A percentile compares a stretch with the other conserved stretches of the same genome.
Evolutionary conservation across 192 early-diverging fungal species (phyloP).

Genomic region (Coemansia sp.): DNA sequence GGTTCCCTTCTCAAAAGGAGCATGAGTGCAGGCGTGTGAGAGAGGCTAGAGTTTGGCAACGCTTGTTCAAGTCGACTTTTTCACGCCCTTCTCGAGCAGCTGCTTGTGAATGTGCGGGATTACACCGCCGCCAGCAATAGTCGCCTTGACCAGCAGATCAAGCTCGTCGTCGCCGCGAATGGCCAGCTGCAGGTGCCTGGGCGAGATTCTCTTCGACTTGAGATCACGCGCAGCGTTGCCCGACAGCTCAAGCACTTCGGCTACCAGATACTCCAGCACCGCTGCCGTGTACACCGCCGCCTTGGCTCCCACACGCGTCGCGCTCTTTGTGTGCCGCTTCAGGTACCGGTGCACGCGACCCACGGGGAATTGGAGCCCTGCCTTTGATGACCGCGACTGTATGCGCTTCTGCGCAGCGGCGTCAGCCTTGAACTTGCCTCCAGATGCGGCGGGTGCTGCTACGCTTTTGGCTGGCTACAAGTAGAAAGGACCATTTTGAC

Average conservation of each 20-base stretch:
- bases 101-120: conserved; percentile 61
- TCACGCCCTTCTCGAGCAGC: conserved; percentile 50
- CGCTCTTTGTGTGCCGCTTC: conserved; percentile 74
- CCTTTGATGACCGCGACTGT: conserved; percentile 53
- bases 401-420: conserved; percentile 40
- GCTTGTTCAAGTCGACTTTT: conserved; percentile 23
- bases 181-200: conserved; percentile 85
- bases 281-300: conserved; percentile 91
- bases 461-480: conserved; percentile 50
- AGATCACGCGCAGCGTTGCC: conserved; percentile 90
- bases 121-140: conserved; percentile 86
- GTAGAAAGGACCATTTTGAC: not conserved
- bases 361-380: conserved; percentile 78
- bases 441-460: conserved; percentile 35
- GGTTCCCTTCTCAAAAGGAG: not conserved
- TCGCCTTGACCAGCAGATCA: conserved; percentile 82
- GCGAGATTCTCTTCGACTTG: conserved; percentile 87
- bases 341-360: conserved; percentile 92
- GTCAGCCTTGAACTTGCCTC: conserved; percentile 46
- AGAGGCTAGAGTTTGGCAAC: not conserved
- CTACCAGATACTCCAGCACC: conserved; percentile 89
- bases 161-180: conserved; percentile 92
- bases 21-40: not conserved
- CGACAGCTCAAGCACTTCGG: conserved; percentile 89
- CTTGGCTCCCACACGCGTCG: conserved; percentile 83